Conservation (phyloP, 2,329 filamentous ascomycete genomes). For the Colletotrichum ledebouriae region DNA sequence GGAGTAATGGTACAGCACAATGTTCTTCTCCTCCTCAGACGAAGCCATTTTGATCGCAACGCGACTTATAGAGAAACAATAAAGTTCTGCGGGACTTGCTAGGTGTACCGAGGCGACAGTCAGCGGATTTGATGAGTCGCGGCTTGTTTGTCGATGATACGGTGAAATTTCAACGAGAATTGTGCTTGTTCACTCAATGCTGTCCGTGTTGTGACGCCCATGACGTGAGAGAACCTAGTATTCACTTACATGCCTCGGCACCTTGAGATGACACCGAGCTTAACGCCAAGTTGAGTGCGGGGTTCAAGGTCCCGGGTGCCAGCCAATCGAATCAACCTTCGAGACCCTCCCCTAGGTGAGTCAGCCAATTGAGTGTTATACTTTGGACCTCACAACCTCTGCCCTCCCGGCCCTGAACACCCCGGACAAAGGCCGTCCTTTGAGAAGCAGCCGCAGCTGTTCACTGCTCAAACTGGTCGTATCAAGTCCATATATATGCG, state of each 20-base stretch:
- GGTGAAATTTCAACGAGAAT: too few relatives aligned
- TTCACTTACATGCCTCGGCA: conserved; percentile 36
- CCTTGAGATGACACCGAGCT: conserved; percentile 1
- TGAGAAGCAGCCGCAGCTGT: not conserved
- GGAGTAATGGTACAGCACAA: conserved; percentile 76
- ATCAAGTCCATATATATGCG: not conserved
- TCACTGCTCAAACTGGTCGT: not conserved
- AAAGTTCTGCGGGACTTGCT: not conserved
- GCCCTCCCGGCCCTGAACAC: not conserved
- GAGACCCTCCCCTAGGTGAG: conserved; percentile 3
- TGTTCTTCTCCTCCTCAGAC: conserved; percentile 42
- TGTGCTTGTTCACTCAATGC: too few relatives aligned
- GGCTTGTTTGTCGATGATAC: too few relatives aligned
- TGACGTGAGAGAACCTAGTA: conserved; percentile 15
- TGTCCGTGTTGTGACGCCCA: not conserved
- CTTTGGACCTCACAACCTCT: conserved; percentile 17
- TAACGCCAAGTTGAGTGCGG: not conserved
- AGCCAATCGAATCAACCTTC: not conserved
- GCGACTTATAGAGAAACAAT: not conserved
- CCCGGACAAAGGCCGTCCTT: not conserved
- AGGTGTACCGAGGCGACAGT: too few relatives aligned
- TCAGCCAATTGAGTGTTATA: conserved; percentile 39
- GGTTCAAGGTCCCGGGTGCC: not conserved
- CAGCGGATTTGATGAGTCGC: too few relatives aligned
- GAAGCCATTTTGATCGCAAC: conserved; percentile 13